Conservation (phyloP, 306 rosid genomes). For the Fragaria vesca region DNA sequence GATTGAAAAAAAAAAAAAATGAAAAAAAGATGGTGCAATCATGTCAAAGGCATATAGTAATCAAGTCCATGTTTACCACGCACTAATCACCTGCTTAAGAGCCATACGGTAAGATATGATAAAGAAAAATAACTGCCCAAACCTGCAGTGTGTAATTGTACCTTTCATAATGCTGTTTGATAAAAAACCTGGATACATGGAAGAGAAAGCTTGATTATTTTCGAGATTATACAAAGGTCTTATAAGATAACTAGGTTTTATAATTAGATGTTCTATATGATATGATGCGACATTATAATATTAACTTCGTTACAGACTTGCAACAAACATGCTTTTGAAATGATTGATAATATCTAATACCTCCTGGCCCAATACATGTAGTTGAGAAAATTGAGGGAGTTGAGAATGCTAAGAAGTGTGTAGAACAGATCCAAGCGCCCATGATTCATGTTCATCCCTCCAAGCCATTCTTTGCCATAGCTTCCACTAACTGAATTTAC, state of each 20-base stretch:
- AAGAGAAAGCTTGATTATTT: neutral
- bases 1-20: neutral
- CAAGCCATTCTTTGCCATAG: constrained; percentile 35
- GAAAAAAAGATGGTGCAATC: neutral
- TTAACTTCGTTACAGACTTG: neutral
- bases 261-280: neutral
- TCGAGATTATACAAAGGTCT: neutral
- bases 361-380: constrained; percentile 40
- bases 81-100: neutral
- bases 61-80: neutral
- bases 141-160: neutral
- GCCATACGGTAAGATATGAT: neutral
- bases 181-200: neutral
- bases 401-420: constrained; percentile 35
- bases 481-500: constrained; percentile 31
- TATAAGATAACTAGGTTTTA: neutral
- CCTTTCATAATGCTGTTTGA: neutral
- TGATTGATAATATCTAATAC: constrained; percentile 11
- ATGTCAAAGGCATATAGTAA: neutral
- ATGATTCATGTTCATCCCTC: constrained; percentile 34
- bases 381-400: constrained; percentile 26
- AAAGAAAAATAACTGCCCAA: neutral
- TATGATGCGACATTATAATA: neutral
- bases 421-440: constrained; percentile 42
- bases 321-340: neutral